phyloP scores from a whole-genome alignment of 345 rosid species.

The Chamaenerion angustifolium region DNA sequence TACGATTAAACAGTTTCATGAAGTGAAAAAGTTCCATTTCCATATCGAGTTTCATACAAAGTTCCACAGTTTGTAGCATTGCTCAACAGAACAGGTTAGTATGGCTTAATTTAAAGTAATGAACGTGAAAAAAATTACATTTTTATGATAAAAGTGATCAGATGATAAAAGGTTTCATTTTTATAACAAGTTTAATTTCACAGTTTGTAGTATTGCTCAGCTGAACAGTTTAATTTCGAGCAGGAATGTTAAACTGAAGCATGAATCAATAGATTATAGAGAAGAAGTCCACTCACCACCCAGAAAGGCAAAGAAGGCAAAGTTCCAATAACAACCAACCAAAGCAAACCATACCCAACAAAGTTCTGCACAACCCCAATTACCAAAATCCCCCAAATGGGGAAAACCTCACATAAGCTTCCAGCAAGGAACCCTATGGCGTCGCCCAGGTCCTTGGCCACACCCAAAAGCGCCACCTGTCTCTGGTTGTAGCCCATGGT shows the following conservation, averaged over 20 bases:
- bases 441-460: conserved; percentile 77
- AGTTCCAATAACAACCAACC: conserved; percentile 43
- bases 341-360: conserved; percentile 56
- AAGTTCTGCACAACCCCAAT: conserved; percentile 52
- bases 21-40: too few relatives aligned
- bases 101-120: too few relatives aligned
- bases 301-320: conserved; percentile 63
- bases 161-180: too few relatives aligned
- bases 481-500: conserved; percentile 60
- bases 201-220: too few relatives aligned
- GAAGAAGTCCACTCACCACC: conserved; percentile 41
- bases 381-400: conserved; percentile 43
- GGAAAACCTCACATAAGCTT: conserved; percentile 41
- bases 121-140: too few relatives aligned
- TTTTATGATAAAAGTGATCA: background rate
- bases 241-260: too few relatives aligned
- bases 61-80: too few relatives aligned
- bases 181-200: too few relatives aligned
- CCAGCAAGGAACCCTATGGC: conserved; percentile 57
- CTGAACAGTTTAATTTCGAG: too few relatives aligned
- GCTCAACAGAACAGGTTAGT: too few relatives aligned
- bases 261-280: background rate
- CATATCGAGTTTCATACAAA: too few relatives aligned
- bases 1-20: too few relatives aligned
- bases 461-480: conserved; percentile 60